Evolutionary conservation across 495 filamentous ascomycete species (phyloP).

Genomic region (Neurospora sublineolata): DNA sequence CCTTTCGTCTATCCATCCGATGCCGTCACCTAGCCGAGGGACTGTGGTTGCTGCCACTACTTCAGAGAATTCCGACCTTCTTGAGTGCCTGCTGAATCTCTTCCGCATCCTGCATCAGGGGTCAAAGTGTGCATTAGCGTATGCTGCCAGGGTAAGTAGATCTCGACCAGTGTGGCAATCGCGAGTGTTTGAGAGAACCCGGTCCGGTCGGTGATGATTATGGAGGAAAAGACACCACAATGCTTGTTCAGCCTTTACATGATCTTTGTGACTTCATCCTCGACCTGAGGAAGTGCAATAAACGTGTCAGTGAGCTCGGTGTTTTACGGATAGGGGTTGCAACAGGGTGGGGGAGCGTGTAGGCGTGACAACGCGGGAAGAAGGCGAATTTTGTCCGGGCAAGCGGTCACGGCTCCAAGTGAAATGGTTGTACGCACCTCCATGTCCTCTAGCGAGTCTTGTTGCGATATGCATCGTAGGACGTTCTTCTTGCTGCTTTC

Average conservation of each 20-base stretch:
- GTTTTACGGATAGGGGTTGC: not conserved
- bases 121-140: slow-evolving; percentile 15
- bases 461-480: slow-evolving; percentile 82
- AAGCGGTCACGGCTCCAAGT: not conserved
- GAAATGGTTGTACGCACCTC: slow-evolving; percentile 57
- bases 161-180: slow-evolving; percentile 1
- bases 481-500: slow-evolving; percentile 99
- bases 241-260: slow-evolving; percentile 50
- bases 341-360: not conserved
- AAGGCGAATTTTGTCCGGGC: slow-evolving; percentile 1
- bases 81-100: slow-evolving; percentile 25
- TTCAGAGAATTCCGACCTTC: slow-evolving; percentile 29
- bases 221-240: slow-evolving; percentile 9
- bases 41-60: slow-evolving; percentile 1
- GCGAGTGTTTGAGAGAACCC: slow-evolving; percentile 1
- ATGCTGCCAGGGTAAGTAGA: not conserved
- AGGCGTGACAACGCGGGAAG: slow-evolving; percentile 1
- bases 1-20: not conserved
- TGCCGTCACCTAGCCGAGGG: not conserved
- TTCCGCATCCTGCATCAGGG: slow-evolving; percentile 23
- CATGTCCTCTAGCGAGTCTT: slow-evolving; percentile 93
- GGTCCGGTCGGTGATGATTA: not conserved
- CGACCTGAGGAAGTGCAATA: slow-evolving; percentile 56
- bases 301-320: slow-evolving; percentile 43
- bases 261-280: slow-evolving; percentile 93